A percentile compares a stretch with the other conserved stretches of the same genome.
These are phyloP conservation scores for Lodderomyces metapsilosis DNA, from an alignment of 1,139 yeast genomes.

Conservation along the genomic window DNA sequence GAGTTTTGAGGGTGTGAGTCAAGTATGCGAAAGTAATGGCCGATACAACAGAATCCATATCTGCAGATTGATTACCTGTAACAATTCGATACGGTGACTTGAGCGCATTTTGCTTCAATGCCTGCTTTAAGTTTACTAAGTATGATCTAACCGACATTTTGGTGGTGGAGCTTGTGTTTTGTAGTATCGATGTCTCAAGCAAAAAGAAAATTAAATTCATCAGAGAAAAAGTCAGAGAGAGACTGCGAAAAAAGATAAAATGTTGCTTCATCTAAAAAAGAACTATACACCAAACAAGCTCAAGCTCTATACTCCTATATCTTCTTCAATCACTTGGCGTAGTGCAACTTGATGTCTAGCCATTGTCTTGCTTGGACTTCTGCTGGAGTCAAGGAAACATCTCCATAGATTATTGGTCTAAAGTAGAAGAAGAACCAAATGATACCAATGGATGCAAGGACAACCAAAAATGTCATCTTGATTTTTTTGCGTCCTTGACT, in stretches of 20 bases:
- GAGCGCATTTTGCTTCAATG: conserved; percentile 16
- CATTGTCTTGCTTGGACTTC: conserved; percentile 76
- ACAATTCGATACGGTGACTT: conserved; percentile 45
- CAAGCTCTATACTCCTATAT: too few species aligned
- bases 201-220: too few species aligned
- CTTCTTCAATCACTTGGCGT: conserved; percentile 71
- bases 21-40: conserved; percentile 73
- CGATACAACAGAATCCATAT: conserved; percentile 80
- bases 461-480: conserved; percentile 35
- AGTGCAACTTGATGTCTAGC: conserved; percentile 80
- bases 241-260: too few species aligned
- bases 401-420: conserved; percentile 87
- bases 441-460: conserved; percentile 45
- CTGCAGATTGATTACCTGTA: conserved; percentile 83
- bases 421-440: conserved; percentile 69
- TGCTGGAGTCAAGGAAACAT: conserved; percentile 56
- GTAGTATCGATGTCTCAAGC: too few species aligned
- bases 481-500: conserved; percentile 13
- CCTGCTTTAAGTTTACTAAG: conserved; percentile 20
- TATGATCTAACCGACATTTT: conserved; percentile 25
- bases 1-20: conserved; percentile 17
- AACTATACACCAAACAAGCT: too few species aligned
- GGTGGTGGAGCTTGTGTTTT: too few species aligned
- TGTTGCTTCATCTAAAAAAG: too few species aligned
- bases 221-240: too few species aligned